Evolutionary conservation across 352 stramenopile genomes (phyloP).

Genomic region (Pythium coloratum): DNA sequence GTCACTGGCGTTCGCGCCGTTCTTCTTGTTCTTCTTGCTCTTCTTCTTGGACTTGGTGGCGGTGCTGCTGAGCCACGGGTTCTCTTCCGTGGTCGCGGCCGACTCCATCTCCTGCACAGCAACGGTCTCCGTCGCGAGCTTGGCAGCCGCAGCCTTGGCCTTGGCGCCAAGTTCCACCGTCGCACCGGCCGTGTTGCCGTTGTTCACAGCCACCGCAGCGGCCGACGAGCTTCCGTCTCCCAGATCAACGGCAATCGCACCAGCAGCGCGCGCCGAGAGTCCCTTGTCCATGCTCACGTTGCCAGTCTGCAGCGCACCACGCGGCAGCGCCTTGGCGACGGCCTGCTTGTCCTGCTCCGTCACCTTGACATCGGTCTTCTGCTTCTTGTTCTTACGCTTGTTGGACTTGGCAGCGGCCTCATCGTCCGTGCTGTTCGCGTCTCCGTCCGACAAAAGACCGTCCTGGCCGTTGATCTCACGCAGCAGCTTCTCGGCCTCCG

Average conservation of each 20-base stretch:
- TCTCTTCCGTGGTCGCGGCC: slow-evolving; percentile 44
- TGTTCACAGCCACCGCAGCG: slow-evolving; percentile 31
- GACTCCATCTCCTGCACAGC: not conserved
- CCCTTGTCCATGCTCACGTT: slow-evolving; percentile 75
- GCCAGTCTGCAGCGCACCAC: slow-evolving; percentile 55
- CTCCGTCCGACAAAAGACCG: slow-evolving; percentile 55
- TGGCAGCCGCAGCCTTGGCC: slow-evolving; percentile 26
- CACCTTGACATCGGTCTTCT: slow-evolving; percentile 36
- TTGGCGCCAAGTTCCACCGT: slow-evolving; percentile 31
- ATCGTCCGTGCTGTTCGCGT: slow-evolving; percentile 51
- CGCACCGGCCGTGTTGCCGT: slow-evolving; percentile 32
- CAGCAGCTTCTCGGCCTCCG: slow-evolving; percentile 93
- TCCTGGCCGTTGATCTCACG: slow-evolving; percentile 91
- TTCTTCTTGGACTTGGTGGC: slow-evolving; percentile 63
- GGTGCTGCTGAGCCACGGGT: slow-evolving; percentile 61
- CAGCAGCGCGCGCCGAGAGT: slow-evolving; percentile 60
- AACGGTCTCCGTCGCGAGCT: not conserved
- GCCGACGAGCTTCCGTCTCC: slow-evolving; percentile 36
- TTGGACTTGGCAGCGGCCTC: slow-evolving; percentile 33
- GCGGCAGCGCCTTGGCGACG: slow-evolving; percentile 52
- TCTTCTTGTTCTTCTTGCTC: slow-evolving; percentile 55
- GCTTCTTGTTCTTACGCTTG: slow-evolving; percentile 36
- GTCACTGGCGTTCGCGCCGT: slow-evolving; percentile 28
- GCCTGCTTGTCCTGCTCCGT: slow-evolving; percentile 54
- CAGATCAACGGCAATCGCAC: slow-evolving; percentile 74